Evolutionary conservation across 129 eudicot genomes (phyloP).

Genomic region (Flaveria brownii): DNA sequence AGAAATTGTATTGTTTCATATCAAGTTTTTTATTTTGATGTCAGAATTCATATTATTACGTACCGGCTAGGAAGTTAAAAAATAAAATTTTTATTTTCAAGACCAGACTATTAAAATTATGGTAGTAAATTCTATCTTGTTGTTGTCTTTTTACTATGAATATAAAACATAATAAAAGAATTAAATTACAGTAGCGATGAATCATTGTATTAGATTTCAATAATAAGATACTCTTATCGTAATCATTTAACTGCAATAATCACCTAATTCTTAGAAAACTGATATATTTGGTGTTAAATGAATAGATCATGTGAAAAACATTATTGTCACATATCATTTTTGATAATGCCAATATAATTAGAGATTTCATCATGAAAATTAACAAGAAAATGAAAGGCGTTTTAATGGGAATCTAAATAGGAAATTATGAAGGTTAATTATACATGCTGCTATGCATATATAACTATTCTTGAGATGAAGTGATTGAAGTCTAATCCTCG

Average conservation of each 20-base stretch:
- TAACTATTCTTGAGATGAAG: too few relatives aligned
- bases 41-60: neutral
- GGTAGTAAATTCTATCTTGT: neutral
- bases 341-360: neutral
- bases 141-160: neutral
- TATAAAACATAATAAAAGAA: neutral
- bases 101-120: neutral
- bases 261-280: slow-evolving; percentile 12
- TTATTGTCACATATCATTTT: neutral
- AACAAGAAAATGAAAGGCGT: too few relatives aligned
- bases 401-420: too few relatives aligned
- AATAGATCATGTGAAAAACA: slow-evolving; percentile 12
- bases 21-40: too few relatives aligned
- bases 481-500: too few relatives aligned
- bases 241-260: neutral
- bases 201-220: slow-evolving; percentile 2
- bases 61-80: neutral
- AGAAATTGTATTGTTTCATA: too few relatives aligned
- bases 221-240: neutral
- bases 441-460: too few relatives aligned
- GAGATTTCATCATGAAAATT: too few relatives aligned
- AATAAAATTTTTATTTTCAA: neutral
- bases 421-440: too few relatives aligned
- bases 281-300: slow-evolving; percentile 11
- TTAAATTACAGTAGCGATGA: neutral